Base-by-base conservation (phyloP, 768 basidiomycete species). In the Pulveroboletus ravenelii region DNA sequence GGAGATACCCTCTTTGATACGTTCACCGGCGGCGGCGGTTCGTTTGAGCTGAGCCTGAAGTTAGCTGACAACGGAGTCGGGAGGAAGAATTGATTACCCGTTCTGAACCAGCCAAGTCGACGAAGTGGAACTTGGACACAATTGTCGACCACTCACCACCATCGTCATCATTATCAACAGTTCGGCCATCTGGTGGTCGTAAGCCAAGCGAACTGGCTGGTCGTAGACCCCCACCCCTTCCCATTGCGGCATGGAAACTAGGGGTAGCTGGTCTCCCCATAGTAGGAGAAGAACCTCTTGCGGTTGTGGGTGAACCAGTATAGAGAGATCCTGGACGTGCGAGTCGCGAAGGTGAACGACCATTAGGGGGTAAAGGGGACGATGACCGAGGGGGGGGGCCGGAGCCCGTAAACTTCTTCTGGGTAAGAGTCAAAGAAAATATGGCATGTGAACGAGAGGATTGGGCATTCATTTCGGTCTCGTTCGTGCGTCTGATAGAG, bases 381-480 rank as follows among this genome's bases (percentile, higher is more conserved):
- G 87, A 78, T 3, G 88, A 87, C 43, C 88, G 80, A 30, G 86
- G 81, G 3, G 87, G 86, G 3, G 76, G 68, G 12, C 80, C 78
- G 18, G 81, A 77, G 23, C 93, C 92, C 32, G 79, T 76, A 63
- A 74, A 91, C 67, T 87, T 93, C 75, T 87, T 91, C 72, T 97
- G 95, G 4, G 84, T 89, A 48, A 99, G 75, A 12, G 92, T 96
- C 46, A 99, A 76, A 35, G 95, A 97, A 71, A 99, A 98, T 69
- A 99, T 98, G 55, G 96, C 96, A 78, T 99, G 96, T 27, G 93
- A 96, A 51, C 96, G 87, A 36, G 95, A 97, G 2, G 90, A 93
- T 67, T 96, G 93, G 23, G 95, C 92, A 67, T 99, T 99, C 95
- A 98, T 97, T 64, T 93, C 91, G 30, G 96, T 99, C 68, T 94